Conservation (phyloP, 306 rosid genomes). For the Trifolium repens region DNA sequence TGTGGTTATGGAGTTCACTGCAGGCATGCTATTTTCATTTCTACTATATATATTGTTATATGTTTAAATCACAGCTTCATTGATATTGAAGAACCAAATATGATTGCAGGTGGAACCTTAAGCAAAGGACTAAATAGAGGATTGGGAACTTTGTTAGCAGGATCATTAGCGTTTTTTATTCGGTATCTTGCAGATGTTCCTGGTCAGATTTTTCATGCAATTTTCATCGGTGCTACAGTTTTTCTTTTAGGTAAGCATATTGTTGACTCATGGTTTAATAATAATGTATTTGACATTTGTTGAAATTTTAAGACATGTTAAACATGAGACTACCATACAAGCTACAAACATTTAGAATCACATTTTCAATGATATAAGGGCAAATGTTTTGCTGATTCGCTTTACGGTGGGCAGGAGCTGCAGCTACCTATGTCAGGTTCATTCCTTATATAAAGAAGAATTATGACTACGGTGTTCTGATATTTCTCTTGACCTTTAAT, state of each 20-base stretch:
- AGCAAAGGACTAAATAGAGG: constrained; percentile 97
- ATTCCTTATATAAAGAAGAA: constrained; percentile 80
- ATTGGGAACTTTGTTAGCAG: constrained; percentile 82
- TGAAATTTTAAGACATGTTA: constrained; percentile 13
- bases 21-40: constrained; percentile 51
- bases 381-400: neutral
- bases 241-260: constrained; percentile 64
- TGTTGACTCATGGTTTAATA: neutral
- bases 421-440: constrained; percentile 84
- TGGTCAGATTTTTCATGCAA: constrained; percentile 58
- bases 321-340: neutral
- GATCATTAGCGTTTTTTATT: constrained; percentile 73
- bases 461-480: constrained; percentile 81
- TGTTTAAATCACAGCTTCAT: neutral
- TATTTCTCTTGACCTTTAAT: constrained; percentile 87
- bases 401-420: constrained; percentile 62
- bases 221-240: constrained; percentile 77
- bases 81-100: neutral
- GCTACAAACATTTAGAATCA: too few relatives aligned
- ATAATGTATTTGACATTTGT: neutral
- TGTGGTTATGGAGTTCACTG: constrained; percentile 91
- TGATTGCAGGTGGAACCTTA: constrained; percentile 77
- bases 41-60: neutral
- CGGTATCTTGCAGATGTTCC: constrained; percentile 60
- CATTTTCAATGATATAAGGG: too few relatives aligned